Conservation (phyloP, 176 grass and related monocot genomes). For the Guadua angustifolia region DNA sequence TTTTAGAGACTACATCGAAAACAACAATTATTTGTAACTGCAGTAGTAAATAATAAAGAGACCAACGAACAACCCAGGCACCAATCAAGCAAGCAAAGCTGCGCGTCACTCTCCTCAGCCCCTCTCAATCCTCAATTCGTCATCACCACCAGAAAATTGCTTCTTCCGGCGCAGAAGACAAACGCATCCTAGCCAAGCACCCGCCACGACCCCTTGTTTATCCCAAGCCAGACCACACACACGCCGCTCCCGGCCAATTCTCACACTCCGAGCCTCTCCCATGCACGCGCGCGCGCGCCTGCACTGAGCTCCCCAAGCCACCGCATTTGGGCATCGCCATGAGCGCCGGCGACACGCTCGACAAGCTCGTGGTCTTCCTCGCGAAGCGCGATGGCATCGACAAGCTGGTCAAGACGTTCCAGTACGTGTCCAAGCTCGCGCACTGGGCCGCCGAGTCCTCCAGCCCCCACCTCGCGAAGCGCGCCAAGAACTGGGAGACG, state of each 20-base stretch:
- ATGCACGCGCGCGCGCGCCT: background rate
- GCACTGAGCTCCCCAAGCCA: slow-evolving; percentile 3
- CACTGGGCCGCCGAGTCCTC: slow-evolving; percentile 69
- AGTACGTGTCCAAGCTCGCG: slow-evolving; percentile 94
- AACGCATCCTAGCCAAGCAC: slow-evolving; percentile 45
- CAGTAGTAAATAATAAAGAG: background rate
- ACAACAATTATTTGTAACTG: too few species aligned
- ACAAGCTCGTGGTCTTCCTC: slow-evolving; percentile 98
- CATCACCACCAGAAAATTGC: slow-evolving; percentile 21
- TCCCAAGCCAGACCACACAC: slow-evolving; percentile 38
- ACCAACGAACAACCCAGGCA: background rate
- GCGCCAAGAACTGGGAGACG: slow-evolving; percentile 95
- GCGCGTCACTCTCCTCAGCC: background rate
- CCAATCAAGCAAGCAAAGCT: slow-evolving; percentile 32
- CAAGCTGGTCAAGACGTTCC: slow-evolving; percentile 99
- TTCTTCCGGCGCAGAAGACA: slow-evolving; percentile 32
- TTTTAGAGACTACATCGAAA: too few species aligned
- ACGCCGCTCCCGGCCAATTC: slow-evolving; percentile 2
- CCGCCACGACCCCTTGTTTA: slow-evolving; percentile 33
- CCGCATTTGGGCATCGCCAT: slow-evolving; percentile 22
- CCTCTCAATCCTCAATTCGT: slow-evolving; percentile 37
- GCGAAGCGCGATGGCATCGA: slow-evolving; percentile 96
- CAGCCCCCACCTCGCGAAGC: slow-evolving; percentile 54
- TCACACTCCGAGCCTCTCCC: background rate
- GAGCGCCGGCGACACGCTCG: slow-evolving; percentile 76